Evolutionary conservation across 176 grass and related monocot genomes (phyloP), one percentile per base, ranked within the genome.

Genomic region (Elaeis guineensis): DNA sequence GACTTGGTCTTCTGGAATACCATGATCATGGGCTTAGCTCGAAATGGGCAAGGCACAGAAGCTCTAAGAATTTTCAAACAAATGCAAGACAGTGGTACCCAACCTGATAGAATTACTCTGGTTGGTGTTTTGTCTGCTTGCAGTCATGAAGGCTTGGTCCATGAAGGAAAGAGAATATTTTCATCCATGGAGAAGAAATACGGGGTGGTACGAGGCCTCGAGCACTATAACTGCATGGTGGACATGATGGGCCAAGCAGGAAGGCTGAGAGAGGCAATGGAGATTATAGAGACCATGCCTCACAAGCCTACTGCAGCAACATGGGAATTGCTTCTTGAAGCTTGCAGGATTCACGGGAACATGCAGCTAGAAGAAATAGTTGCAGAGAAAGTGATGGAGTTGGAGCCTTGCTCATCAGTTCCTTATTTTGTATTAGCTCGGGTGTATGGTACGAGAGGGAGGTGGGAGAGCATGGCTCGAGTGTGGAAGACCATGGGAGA

Each of bases 1-100:
- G 92, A 97, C 74, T 69, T 91, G 66, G 76, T 97, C 20, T 77
- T 72, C 59, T 91, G 83, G 83, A 91, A 91, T 75, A 85, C 78
- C 17, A 83, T 97, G 72, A 78, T 90, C n/a, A 74, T 88, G 19
- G 86, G 83, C 67, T 78, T 97, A 52, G 77, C 76, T 17, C 75
- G 71, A 55, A 90, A 90, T 65, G 91, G 91, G 32, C 72, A 69
- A 90, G 80, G 78, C 28, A 79, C 72, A 66, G 81, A 90, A 75
- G 76, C 92, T 71, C 84, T 97, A 69, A 17, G 5, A 70, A 25
- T 88, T 17, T 91, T 91, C 65, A 8, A 48, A 61, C 50, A 72
- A 75, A 78, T 97, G 62, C 59, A 85, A 64, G 74, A 71, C 11
- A 58, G 61, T 75, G 59, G 72, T 9, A 73, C 72, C 2, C 48